These are phyloP conservation scores for Scutellaria minor DNA, from an alignment of 257 asterid genomes.

Conservation along the genomic window DNA sequence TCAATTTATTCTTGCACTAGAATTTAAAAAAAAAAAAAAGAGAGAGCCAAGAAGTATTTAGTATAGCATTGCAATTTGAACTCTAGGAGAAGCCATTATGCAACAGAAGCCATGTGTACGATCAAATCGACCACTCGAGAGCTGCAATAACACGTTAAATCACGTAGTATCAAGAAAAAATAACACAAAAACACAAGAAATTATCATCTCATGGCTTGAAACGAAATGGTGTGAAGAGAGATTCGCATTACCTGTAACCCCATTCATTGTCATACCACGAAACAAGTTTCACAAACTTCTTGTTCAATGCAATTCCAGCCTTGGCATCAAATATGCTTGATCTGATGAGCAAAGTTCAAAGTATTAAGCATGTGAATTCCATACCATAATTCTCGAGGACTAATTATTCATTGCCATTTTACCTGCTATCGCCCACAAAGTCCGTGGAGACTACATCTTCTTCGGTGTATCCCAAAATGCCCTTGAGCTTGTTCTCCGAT, in stretches of 20 bases:
- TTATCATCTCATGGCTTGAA: not conserved
- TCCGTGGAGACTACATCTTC: slow-evolving; percentile 80
- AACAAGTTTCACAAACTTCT: slow-evolving; percentile 64
- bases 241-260: slow-evolving; percentile 62
- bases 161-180: not conserved
- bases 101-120: slow-evolving; percentile 58
- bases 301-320: slow-evolving; percentile 68
- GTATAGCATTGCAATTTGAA: not conserved
- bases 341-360: slow-evolving; percentile 33
- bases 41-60: not conserved
- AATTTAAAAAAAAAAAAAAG: not conserved
- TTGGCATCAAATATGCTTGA: slow-evolving; percentile 73
- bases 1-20: not conserved
- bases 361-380: not conserved
- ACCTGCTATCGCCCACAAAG: slow-evolving; percentile 77
- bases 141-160: slow-evolving; percentile 36
- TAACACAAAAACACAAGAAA: not conserved
- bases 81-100: slow-evolving; percentile 25
- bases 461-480: slow-evolving; percentile 79
- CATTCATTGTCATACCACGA: slow-evolving; percentile 75
- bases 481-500: slow-evolving; percentile 74
- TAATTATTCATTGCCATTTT: slow-evolving; percentile 1
- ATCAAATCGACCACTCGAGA: slow-evolving; percentile 65
- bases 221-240: not conserved
- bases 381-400: not conserved